Conservation (phyloP, 2,329 filamentous ascomycete genomes). For the Epichloe glyceriae region DNA sequence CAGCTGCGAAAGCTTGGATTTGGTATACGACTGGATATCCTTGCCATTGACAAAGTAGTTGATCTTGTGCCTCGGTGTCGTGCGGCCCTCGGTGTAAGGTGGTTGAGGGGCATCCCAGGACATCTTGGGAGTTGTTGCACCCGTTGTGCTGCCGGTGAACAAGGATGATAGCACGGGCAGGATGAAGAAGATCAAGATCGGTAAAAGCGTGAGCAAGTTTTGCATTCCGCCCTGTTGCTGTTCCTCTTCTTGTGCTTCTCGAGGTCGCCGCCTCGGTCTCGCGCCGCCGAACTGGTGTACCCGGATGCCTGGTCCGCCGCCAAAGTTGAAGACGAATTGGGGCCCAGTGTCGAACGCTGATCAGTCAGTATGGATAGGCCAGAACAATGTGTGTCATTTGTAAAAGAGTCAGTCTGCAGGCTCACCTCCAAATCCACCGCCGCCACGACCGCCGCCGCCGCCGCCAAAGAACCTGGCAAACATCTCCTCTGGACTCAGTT, state of each 20-base stretch:
- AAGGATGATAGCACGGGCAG: conserved; percentile 72
- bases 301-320: conserved; percentile 78
- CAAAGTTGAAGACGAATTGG: conserved; percentile 90
- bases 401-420: not conserved
- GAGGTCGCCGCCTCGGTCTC: conserved; percentile 63
- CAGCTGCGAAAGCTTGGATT: conserved; percentile 57
- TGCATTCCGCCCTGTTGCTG: conserved; percentile 39
- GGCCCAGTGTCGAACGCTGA: conserved; percentile 62
- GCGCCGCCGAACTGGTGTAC: conserved; percentile 91
- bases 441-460: conserved; percentile 50
- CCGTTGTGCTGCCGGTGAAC: conserved; percentile 41
- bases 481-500: conserved; percentile 92
- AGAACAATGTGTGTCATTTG: not conserved
- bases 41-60: conserved; percentile 75
- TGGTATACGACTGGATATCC: conserved; percentile 59
- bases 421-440: conserved; percentile 44
- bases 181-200: conserved; percentile 79
- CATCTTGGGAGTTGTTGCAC: conserved; percentile 50
- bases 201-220: conserved; percentile 63
- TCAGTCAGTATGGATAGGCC: conserved; percentile 11
- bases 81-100: conserved; percentile 63
- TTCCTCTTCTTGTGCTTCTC: conserved; percentile 42
- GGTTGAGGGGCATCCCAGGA: conserved; percentile 59
- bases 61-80: conserved; percentile 56
- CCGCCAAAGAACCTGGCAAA: conserved; percentile 96